Base-by-base conservation (phyloP, 345 rosid species). In the Dovyalis caffra region DNA sequence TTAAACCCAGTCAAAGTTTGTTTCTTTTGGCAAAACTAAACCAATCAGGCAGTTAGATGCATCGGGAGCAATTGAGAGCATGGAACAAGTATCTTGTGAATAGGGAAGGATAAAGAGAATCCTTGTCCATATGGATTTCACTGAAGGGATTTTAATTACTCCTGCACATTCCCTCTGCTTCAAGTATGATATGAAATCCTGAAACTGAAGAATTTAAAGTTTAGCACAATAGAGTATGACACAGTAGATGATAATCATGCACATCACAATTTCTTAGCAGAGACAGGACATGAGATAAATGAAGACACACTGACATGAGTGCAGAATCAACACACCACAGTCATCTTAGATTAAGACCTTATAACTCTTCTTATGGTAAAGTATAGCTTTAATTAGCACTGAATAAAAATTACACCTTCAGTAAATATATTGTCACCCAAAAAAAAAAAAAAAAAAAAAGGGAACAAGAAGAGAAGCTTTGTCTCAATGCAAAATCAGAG, bases 121-220 rank as follows among this genome's bases (percentile, higher is more conserved):
- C 90, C 99, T 89, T 49, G 96, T 82, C 99, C 99, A 93, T 71
- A 91, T 80, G 64, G 93, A 84, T 75, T 80, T 89, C 64, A 78
- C 66, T n/a, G 88, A 89, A 31, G 98, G 98, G 76, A 95, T 86
- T 83, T 90, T 95, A 74, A 95, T 95, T 37, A 95, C 99, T 78
- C 99, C 99, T 0, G 99, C 98, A 75, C 99, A 95, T 25, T 90
- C 93, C 79, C 97, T 87, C 86, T 90, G 99, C 89, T 85, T 93
- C 89, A 95, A 85, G 88, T 95, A 91, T 25, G 95, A 80, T 72
- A 88, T 89, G 81, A 93, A 95, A 79, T 93, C 97, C 88, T 89
- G 94, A 83, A 93, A 88, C 99, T 95, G 91, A 79, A 77, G 29
- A 75, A 31, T 12, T 18, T 21, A 29, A 68, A 16, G n/a, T 57